A percentile compares a stretch with the other conserved stretches of the same genome.
Evolutionary conservation across 2,329 filamentous ascomycete genomes (phyloP).

Genomic region (Aspergillus fischeri): DNA sequence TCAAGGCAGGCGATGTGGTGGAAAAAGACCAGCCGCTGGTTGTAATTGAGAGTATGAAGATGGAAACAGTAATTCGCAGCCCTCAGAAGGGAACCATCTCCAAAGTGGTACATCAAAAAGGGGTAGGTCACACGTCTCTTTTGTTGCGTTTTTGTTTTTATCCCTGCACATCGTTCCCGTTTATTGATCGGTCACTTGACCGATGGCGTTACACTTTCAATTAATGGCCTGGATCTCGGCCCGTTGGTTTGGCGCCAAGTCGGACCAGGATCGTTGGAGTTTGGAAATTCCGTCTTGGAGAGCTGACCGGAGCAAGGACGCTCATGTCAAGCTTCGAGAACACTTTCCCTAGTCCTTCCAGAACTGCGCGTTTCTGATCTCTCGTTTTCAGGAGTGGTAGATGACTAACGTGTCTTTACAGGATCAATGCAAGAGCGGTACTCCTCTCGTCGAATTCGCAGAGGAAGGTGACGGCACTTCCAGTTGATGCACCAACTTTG

Average conservation of each 20-base stretch:
- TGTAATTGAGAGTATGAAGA: constrained; percentile 89
- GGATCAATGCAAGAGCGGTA: constrained; percentile 76
- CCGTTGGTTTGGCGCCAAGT: background rate
- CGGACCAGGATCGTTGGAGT: background rate
- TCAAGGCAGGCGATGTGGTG: constrained; percentile 74
- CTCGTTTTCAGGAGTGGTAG: background rate
- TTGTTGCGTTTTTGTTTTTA: background rate
- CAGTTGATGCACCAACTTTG: background rate
- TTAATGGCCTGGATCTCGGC: background rate
- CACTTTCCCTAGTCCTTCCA: constrained; percentile 14
- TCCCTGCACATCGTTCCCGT: constrained; percentile 4
- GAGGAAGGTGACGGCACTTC: constrained; percentile 33
- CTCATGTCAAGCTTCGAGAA: constrained; percentile 9
- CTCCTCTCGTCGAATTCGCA: constrained; percentile 69
- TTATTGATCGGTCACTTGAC: background rate
- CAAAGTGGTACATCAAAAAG: constrained; percentile 69
- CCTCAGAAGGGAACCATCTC: constrained; percentile 69
- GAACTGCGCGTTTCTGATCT: constrained; percentile 1
- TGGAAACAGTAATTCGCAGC: constrained; percentile 79
- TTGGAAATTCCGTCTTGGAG: background rate
- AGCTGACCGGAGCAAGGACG: constrained; percentile 7
- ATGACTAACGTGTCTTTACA: constrained; percentile 34
- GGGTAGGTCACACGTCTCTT: constrained; percentile 50
- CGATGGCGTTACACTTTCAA: background rate
- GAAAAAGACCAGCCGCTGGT: constrained; percentile 83